Evolutionary conservation across 2,329 filamentous ascomycete species (phyloP).

Genomic region (Sarocladium oryzae): DNA sequence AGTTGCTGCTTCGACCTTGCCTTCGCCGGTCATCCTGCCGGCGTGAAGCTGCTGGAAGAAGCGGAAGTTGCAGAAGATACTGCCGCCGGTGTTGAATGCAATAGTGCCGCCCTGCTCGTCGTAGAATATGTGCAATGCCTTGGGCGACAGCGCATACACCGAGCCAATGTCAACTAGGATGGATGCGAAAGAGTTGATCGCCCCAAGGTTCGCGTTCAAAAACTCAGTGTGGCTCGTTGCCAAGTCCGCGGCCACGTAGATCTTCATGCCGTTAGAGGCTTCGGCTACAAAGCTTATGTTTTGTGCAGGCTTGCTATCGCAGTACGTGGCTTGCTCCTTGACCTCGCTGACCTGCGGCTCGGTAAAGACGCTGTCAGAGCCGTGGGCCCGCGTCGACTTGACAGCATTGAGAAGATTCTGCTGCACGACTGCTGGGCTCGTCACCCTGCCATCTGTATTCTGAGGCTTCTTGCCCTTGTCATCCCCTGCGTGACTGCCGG

Average conservation of each 20-base stretch:
- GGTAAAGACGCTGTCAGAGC: constrained; percentile 66
- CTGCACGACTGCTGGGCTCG: constrained; percentile 54
- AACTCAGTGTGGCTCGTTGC: constrained; percentile 43
- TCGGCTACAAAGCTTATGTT: constrained; percentile 67
- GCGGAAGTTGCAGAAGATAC: constrained; percentile 87
- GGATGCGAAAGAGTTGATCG: constrained; percentile 62
- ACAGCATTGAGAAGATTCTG: constrained; percentile 74
- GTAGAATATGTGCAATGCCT: constrained; percentile 79
- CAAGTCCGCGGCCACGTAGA: constrained; percentile 60
- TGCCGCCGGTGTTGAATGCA: constrained; percentile 83
- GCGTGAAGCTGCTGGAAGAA: constrained; percentile 80
- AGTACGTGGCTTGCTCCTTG: constrained; percentile 79
- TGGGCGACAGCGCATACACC: constrained; percentile 64
- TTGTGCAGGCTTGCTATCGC: constrained; percentile 68
- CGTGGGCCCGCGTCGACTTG: constrained; percentile 68
- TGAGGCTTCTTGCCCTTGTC: constrained; percentile 15
- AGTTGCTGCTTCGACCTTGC: constrained; percentile 61
- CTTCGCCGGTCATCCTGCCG: constrained; percentile 37
- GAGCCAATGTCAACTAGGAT: constrained; percentile 63
- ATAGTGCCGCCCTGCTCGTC: constrained; percentile 75
- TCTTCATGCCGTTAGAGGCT: constrained; percentile 63
- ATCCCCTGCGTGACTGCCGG: constrained; percentile 12
- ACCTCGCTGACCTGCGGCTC: constrained; percentile 65
- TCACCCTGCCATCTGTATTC: constrained; percentile 46
- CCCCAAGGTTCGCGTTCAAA: constrained; percentile 50